Base-by-base conservation (phyloP, 176 grass and related monocot genomes). In the Triticum dicoccoides region DNA sequence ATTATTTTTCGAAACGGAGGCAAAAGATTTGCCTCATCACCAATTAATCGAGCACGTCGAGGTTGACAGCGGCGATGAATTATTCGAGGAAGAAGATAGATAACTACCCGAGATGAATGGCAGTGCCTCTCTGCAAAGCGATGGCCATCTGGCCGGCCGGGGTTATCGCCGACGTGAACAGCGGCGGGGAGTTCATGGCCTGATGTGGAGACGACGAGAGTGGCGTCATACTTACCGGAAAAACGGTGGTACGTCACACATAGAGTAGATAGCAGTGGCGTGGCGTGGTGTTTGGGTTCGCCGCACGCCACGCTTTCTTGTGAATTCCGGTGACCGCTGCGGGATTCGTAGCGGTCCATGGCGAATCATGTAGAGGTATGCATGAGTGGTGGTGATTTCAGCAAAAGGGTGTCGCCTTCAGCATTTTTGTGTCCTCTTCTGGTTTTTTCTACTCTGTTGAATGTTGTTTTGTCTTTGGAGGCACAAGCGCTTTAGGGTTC, bases 401-500 rank as follows among this genome's bases (percentile, higher is more conserved):
- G 45, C 61, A 58, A 13, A 9, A 47, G 30, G 67, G 0, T 20
- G 82, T 74, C 56, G 32, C 8, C 65, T 66, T 89, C 61, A 14
- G 34, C 51, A 12, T 4, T 23, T 23, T 7, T 3, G 58, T 37
- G 69, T 68, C 69, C 47, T 27, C 45, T 70, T 38, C 49, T 30
- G 10, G 65, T 0, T 49, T 49, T 35, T 23, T 13, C 15, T 30
- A 73, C 47, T 49, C 30, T 8, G 30, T 73, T 84, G 41, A 84
- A 38, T 10, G 75, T 3, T 73, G 70, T 79, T 88, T 89, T 89
- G 56, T 73, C 82, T 54, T 61, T 41, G 2, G 5, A 24, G 15
- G 52, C 82, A 37, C 58, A 12, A 44, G 25, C 63, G 1, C 77
- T 27, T 14, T 47, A 44, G 42, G 69, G 34, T 89, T 85, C 69